Percentiles rank a stretch among this genome's conserved stretches.
phyloP scores from a whole-genome alignment of 225 moss, liverwort and hornwort genomes.

The Physcomitrium patens region DNA sequence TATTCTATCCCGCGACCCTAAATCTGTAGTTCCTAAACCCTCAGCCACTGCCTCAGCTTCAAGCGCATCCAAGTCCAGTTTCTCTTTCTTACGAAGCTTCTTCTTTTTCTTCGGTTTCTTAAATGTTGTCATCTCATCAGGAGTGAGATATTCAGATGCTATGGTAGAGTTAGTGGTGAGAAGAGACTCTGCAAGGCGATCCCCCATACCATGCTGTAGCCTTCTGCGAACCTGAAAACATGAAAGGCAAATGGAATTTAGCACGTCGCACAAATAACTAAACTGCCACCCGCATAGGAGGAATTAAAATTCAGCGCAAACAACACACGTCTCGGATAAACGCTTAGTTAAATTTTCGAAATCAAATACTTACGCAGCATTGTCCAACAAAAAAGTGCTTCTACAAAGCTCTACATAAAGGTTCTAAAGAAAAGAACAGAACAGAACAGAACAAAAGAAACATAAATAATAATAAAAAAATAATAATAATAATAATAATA shows the following conservation, averaged over 20 bases:
- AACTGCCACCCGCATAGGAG: conserved; percentile 4
- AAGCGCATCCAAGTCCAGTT: conserved; percentile 87
- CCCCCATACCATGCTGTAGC: conserved; percentile 77
- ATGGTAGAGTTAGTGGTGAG: conserved; percentile 53
- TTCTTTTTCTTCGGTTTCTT: conserved; percentile 99
- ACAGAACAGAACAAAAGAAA: no score
- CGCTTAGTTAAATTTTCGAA: neutral
- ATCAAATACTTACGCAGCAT: conserved; percentile 1
- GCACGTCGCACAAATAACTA: neutral
- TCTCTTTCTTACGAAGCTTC: conserved; percentile 88
- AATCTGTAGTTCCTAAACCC: conserved; percentile 79
- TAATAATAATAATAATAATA: no score
- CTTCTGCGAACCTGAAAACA: conserved; percentile 78
- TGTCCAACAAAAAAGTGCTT: conserved; percentile 1
- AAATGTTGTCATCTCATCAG: conserved; percentile 95
- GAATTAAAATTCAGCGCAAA: neutral
- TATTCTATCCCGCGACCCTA: conserved; percentile 72
- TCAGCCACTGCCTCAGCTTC: conserved; percentile 95
- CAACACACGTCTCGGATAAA: neutral
- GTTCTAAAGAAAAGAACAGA: no score
- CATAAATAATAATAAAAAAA: no score
- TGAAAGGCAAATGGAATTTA: conserved; percentile 14
- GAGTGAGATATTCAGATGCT: conserved; percentile 85
- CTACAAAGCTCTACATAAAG: conserved; percentile 5
- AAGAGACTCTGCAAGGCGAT: conserved; percentile 73